phyloP scores from a whole-genome alignment of 2,329 filamentous ascomycete genomes.

The Cordyceps pruinosa region DNA sequence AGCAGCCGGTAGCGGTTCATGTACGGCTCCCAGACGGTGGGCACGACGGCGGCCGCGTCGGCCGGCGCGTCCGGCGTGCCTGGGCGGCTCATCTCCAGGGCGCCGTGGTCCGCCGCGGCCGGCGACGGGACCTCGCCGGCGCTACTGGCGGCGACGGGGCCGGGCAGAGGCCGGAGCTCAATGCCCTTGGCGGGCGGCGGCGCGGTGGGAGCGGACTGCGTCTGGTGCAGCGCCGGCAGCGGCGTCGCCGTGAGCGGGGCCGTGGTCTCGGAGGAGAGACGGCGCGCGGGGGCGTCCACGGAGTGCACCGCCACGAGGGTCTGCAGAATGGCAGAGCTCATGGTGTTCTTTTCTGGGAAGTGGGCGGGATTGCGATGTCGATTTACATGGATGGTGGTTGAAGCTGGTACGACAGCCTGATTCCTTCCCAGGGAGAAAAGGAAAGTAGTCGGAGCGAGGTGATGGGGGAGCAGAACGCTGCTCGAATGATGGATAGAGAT shows the following conservation, averaged over 20 bases:
- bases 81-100: conserved; percentile 50
- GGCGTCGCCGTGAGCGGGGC: conserved; percentile 1
- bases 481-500: not conserved
- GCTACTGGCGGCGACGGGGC: not conserved
- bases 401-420: too few species aligned
- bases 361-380: not conserved
- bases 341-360: not conserved
- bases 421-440: not conserved
- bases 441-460: not conserved
- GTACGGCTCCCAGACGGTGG: conserved; percentile 51
- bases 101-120: conserved; percentile 15
- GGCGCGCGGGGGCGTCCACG: not conserved
- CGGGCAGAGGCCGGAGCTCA: not conserved
- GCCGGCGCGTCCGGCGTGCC: conserved; percentile 32
- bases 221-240: not conserved
- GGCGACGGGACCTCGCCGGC: not conserved
- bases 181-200: not conserved
- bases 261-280: not conserved
- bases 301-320: conserved; percentile 7
- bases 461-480: not conserved
- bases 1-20: conserved; percentile 67
- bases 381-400: not conserved
- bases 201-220: not conserved
- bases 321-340: conserved; percentile 7
- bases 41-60: conserved; percentile 40